phyloP scores from a whole-genome alignment of 768 basidiomycete species.

The Naganishia antarctica region DNA sequence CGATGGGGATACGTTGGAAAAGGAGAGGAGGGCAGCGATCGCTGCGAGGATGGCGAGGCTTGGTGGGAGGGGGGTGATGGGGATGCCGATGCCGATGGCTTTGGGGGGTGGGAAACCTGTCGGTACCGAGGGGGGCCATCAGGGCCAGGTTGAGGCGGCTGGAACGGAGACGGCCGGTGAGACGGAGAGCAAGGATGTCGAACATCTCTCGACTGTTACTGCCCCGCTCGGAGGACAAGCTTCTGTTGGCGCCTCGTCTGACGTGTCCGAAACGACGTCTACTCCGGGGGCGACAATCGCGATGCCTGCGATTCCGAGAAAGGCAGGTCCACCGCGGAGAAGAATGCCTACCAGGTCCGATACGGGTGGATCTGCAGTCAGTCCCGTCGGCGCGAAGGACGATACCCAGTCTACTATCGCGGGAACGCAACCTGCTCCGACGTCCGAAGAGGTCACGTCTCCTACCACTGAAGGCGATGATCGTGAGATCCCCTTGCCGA shows the following conservation, averaged over 20 bases:
- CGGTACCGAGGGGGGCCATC: no score
- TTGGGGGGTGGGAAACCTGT: no score
- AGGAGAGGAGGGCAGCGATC: slow-evolving; percentile 64
- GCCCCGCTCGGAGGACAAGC: no score
- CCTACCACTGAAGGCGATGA: slow-evolving; percentile 60
- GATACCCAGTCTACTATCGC: background rate
- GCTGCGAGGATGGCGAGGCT: slow-evolving; percentile 89
- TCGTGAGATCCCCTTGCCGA: slow-evolving; percentile 30
- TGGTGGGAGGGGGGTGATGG: slow-evolving; percentile 59
- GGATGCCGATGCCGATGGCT: slow-evolving; percentile 30
- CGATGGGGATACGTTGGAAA: slow-evolving; percentile 47
- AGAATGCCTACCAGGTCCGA: slow-evolving; percentile 5
- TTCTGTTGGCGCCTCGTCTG: background rate
- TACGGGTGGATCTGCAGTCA: slow-evolving; percentile 26
- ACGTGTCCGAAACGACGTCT: slow-evolving; percentile 1
- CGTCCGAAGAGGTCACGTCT: slow-evolving; percentile 3
- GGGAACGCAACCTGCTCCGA: slow-evolving; percentile 1
- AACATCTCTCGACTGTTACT: no score
- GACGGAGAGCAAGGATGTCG: no score
- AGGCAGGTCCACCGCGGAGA: slow-evolving; percentile 32
- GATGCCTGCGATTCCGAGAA: slow-evolving; percentile 34
- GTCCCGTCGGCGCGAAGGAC: no score
- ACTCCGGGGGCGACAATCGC: slow-evolving; percentile 20
- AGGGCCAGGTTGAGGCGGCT: no score
- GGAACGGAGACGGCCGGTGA: no score